Conservation (phyloP, 495 filamentous ascomycete genomes). For the Penicillium desertorum region DNA sequence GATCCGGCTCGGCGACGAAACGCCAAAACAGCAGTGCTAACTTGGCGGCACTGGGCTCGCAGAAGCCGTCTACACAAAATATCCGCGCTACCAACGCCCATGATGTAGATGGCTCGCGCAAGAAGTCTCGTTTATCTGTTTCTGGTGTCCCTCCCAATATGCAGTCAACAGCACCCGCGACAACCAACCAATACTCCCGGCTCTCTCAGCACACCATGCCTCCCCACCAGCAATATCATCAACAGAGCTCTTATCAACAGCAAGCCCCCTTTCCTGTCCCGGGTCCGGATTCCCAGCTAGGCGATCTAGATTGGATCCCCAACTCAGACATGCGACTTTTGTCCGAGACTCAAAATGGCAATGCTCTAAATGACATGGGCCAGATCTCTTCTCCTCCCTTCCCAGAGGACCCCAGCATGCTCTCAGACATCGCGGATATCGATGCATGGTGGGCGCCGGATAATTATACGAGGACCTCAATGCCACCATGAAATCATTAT, state of each 20-base stretch:
- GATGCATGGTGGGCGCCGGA: conserved; percentile 44
- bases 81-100: not conserved
- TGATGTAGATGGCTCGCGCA: conserved; percentile 24
- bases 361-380: conserved; percentile 3
- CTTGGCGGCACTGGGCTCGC: conserved; percentile 8
- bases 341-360: conserved; percentile 25
- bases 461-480: not conserved
- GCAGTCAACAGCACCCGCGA: conserved; percentile 4
- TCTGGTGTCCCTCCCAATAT: conserved; percentile 3
- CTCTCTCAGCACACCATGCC: not conserved
- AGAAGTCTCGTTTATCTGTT: conserved; percentile 31
- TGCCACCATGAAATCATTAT: not conserved
- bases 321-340: conserved; percentile 36
- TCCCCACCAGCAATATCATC: not conserved
- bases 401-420: conserved; percentile 26
- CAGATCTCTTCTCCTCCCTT: conserved; percentile 22
- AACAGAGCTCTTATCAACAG: conserved; percentile 1
- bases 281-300: conserved; percentile 15
- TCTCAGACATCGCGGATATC: conserved; percentile 39
- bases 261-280: conserved; percentile 9
- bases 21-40: conserved; percentile 36
- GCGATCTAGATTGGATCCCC: conserved; percentile 40
- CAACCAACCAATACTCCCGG: conserved; percentile 1
- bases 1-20: conserved; percentile 38
- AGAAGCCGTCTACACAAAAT: conserved; percentile 6